phyloP scores from a whole-genome alignment of 148 eudicot genomes.

The Vaccinium corymbosum region DNA sequence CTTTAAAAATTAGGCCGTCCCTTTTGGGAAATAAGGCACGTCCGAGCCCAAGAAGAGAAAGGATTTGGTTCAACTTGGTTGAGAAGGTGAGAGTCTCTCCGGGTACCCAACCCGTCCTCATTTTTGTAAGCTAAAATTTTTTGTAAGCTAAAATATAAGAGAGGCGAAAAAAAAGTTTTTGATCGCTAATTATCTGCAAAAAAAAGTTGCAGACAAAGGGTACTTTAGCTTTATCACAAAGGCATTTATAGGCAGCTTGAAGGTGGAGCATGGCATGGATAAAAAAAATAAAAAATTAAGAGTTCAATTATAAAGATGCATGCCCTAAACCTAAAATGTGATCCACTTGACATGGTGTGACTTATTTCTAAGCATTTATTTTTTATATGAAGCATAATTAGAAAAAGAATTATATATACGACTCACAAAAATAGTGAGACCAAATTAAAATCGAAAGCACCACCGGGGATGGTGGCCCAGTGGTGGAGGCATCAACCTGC shows the following conservation, averaged over 20 bases:
- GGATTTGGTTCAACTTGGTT: not conserved
- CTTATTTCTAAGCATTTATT: not conserved
- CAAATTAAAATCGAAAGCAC: not conserved
- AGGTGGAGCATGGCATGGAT: not conserved
- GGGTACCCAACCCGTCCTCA: too few relatives aligned
- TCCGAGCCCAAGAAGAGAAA: not conserved
- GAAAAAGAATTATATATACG: not conserved
- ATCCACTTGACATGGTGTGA: not conserved
- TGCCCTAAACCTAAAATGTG: not conserved
- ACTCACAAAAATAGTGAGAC: not conserved
- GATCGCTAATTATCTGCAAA: too few relatives aligned
- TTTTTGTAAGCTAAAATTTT: too few relatives aligned
- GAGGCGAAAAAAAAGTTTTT: too few relatives aligned
- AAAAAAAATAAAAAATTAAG: not conserved
- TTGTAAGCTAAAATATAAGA: too few relatives aligned
- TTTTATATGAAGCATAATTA: too few relatives aligned
- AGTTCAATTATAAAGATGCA: not conserved
- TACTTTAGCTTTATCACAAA: not conserved
- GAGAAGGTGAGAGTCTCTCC: too few relatives aligned
- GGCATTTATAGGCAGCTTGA: not conserved
- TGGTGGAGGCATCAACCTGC: too few relatives aligned
- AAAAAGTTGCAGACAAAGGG: too few relatives aligned
- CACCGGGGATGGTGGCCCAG: too few relatives aligned
- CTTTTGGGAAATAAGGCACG: not conserved
- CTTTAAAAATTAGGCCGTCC: not conserved